Base-by-base conservation (phyloP, 495 filamentous ascomycete species). In the Penicillium pancosmium region DNA sequence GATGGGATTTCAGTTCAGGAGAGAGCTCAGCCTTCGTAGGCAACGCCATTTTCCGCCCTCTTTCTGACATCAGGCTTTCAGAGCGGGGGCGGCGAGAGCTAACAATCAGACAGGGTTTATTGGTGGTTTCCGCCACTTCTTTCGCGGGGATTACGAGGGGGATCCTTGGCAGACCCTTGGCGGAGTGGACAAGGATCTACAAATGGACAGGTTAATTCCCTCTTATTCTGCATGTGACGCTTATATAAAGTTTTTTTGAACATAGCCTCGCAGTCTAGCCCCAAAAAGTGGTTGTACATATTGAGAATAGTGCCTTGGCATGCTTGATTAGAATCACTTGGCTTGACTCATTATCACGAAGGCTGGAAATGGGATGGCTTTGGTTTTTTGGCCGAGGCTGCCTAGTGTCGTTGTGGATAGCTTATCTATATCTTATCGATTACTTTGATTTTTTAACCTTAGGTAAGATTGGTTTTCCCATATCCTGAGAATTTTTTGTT, bases 121-220 rank as follows among this genome's bases (percentile, higher is more conserved):
- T 44, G 41, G 41, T 44, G 41, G 15, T 16, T n/a, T 44, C 41
- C 41, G 15, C 41, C 41, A 18, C 41, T 43, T 12, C 11, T 5
- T 16, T 48, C 46, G 56, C 56, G 56, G 56, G 56, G 56, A 44
- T 50, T 34, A 52, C 49, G 50, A 58, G 56, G 27, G 49, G 36
- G 36, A 46, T 58, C 49, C 56, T 58, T 58, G 56, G 56, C 56
- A 52, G 50, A 33, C 25, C 12, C 56, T 58, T 58, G 56, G 56
- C 56, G 13, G 33, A 44, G 41, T 18, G 41, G 41, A 44, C 41
- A 10, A 10, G 41, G 41, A 19, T 44, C 41, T 16, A 44, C 41
- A 44, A 44, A 18, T 44, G 41, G 41, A 44, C n/a, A 18, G 3
- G 41, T 44, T 44, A 44, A 44, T 44, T 44, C n/a, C 41, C 41